Conservation (phyloP, 2,329 filamentous ascomycete species). For the Fusarium irregulare region DNA sequence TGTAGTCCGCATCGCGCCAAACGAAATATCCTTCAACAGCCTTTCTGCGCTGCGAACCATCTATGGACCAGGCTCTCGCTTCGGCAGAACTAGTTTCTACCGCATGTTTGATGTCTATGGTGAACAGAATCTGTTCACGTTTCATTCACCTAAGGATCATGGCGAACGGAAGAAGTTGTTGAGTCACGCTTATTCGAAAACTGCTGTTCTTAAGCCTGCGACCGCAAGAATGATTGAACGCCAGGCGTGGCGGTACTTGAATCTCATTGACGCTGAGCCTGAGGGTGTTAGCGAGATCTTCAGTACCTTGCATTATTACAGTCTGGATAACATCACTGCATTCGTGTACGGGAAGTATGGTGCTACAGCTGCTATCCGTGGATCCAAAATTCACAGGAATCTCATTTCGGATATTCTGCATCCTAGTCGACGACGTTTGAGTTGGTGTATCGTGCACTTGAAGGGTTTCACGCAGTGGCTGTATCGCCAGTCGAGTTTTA, state of each 20-base stretch:
- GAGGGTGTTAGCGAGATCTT: slow-evolving; percentile 31
- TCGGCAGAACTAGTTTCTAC: slow-evolving; percentile 63
- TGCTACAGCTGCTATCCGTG: slow-evolving; percentile 23
- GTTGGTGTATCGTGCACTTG: slow-evolving; percentile 30
- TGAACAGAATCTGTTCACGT: slow-evolving; percentile 64
- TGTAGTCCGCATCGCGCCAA: slow-evolving; percentile 60
- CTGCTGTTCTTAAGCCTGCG: slow-evolving; percentile 48
- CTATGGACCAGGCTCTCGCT: slow-evolving; percentile 64
- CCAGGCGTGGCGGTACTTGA: slow-evolving; percentile 28
- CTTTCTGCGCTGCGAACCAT: slow-evolving; percentile 62
- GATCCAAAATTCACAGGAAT: slow-evolving; percentile 12
- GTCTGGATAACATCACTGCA: slow-evolving; percentile 27
- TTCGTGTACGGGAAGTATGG: slow-evolving; percentile 36
- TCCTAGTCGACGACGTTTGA: slow-evolving; percentile 31
- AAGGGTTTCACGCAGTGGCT: slow-evolving; percentile 27
- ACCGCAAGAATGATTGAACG: slow-evolving; percentile 33
- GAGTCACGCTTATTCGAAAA: slow-evolving; percentile 65
- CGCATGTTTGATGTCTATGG: slow-evolving; percentile 67
- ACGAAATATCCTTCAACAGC: slow-evolving; percentile 57
- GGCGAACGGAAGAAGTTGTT: slow-evolving; percentile 63
- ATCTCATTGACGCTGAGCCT: slow-evolving; percentile 18
- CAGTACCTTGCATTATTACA: slow-evolving; percentile 35
- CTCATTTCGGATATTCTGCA: slow-evolving; percentile 35
- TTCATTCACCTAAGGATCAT: slow-evolving; percentile 57
- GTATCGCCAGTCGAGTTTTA: slow-evolving; percentile 15